Evolutionary conservation across 345 rosid species (phyloP).

Genomic region (Raphanus sativus): DNA sequence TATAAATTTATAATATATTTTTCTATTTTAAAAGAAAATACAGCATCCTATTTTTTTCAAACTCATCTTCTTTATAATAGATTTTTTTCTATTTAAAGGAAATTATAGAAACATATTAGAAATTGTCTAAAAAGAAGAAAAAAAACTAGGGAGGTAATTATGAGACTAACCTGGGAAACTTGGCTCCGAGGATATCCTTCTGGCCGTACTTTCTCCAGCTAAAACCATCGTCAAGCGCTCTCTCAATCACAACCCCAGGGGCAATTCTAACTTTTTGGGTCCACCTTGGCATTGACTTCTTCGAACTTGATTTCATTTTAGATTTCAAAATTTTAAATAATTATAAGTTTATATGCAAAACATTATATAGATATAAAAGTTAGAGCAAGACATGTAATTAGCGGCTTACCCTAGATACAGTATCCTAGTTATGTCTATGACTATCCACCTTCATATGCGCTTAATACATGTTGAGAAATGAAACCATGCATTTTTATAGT

Average conservation of each 20-base stretch:
- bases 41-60: not conserved
- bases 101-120: not conserved
- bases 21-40: not conserved
- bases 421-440: not conserved
- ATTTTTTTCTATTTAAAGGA: not conserved
- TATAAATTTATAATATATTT: no score
- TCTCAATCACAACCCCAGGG: constrained; percentile 56
- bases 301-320: constrained; percentile 31
- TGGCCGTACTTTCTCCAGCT: constrained; percentile 97
- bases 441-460: not conserved
- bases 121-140: not conserved
- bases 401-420: not conserved
- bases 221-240: constrained; percentile 76
- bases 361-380: not conserved
- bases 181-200: constrained; percentile 80
- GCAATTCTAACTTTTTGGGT: constrained; percentile 48
- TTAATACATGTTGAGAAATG: not conserved
- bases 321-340: not conserved
- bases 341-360: not conserved
- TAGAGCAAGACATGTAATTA: not conserved
- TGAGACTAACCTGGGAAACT: constrained; percentile 61
- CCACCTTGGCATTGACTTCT: constrained; percentile 62
- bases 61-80: no score
- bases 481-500: constrained; percentile 30
- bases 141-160: not conserved